These are phyloP conservation scores for Selaginella tamariscina DNA, from an alignment of 75 land plant genomes.

Conservation along the genomic window DNA sequence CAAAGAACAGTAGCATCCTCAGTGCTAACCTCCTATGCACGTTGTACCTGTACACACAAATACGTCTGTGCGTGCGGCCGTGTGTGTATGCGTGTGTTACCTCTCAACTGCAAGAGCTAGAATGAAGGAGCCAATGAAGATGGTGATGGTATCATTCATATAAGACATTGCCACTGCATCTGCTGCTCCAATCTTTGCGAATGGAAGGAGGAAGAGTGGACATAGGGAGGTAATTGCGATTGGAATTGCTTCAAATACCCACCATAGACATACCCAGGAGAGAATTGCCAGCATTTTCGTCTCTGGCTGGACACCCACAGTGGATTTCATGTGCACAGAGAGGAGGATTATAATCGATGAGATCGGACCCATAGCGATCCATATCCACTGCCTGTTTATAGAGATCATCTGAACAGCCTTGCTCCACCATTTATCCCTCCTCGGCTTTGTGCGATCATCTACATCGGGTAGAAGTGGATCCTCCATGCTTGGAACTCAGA, in stretches of 20 bases:
- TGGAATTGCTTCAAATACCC: conserved; percentile 84
- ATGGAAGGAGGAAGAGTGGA: conserved; percentile 73
- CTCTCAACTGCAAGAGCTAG: conserved; percentile 76
- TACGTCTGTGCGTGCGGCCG: too few relatives aligned
- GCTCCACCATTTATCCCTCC: too few relatives aligned
- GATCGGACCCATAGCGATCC: conserved; percentile 39
- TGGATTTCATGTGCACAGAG: conserved; percentile 19
- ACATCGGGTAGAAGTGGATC: too few relatives aligned
- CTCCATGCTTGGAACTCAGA: too few relatives aligned
- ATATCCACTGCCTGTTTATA: too few relatives aligned
- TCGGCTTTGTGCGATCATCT: too few relatives aligned
- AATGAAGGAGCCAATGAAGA: conserved; percentile 82
- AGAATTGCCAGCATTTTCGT: conserved; percentile 54
- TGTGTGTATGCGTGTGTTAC: too few relatives aligned
- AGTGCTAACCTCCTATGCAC: conserved; percentile 67
- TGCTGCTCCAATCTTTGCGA: conserved; percentile 43
- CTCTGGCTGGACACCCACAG: conserved; percentile 12
- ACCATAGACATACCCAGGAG: conserved; percentile 72
- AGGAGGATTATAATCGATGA: conserved; percentile 23
- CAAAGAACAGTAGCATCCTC: conserved; percentile 47
- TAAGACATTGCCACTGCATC: conserved; percentile 62
- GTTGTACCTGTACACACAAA: too few relatives aligned
- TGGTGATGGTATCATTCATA: conserved; percentile 66
- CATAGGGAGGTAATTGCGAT: conserved; percentile 67
- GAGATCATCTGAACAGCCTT: too few relatives aligned